Base-by-base conservation (phyloP, 441 rosid species). In the Jatropha podagrica region DNA sequence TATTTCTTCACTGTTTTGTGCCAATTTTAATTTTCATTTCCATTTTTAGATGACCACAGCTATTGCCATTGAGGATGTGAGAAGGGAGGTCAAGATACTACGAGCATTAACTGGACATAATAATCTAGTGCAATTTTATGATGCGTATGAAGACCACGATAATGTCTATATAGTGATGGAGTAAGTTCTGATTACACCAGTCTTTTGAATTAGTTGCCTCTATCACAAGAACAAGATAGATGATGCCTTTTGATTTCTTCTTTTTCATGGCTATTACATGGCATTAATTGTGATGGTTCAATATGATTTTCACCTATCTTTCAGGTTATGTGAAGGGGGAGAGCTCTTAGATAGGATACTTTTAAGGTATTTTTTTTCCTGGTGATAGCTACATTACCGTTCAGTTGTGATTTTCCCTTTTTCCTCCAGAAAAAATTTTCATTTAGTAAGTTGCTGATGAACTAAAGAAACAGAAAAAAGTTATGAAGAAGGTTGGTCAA, bases 311-410 rank as follows among this genome's bases (percentile, higher is more conserved):
- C 12, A 26, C 75, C 72, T 32, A 46, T 80, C 26, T 83, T 72
- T 69, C 85, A 96, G 99, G 89, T 79, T 96, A 74, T 96, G 99
- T 82, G 97, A 93, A 92, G 99, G 99, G 72, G 99, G 99, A 73
- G 99, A 96, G 83, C 99, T 96, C 68, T 81, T 96, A 71, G 99
- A 96, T 84, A 93, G 95, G 86, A 96, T 96, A 82, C 99, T 96
- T 76, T 88, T 98, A 37, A 93, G 99, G 99, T 93, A 80, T 27
- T 63, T 59, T 61, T 58, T n/a, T 14, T 70, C 6, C 32, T 27
- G 32, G 46, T 54, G 40, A 6, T 63, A 73, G 59, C 65, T 61
- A 46, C 27, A n/a, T 59, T 58, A 11, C 6, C 12, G 12, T 65
- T 52, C 37, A 41, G 63, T 60, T 18, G 18, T 64, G 5, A 2